Base-by-base conservation (phyloP, 306 rosid species). In the Begonia masoniana region DNA sequence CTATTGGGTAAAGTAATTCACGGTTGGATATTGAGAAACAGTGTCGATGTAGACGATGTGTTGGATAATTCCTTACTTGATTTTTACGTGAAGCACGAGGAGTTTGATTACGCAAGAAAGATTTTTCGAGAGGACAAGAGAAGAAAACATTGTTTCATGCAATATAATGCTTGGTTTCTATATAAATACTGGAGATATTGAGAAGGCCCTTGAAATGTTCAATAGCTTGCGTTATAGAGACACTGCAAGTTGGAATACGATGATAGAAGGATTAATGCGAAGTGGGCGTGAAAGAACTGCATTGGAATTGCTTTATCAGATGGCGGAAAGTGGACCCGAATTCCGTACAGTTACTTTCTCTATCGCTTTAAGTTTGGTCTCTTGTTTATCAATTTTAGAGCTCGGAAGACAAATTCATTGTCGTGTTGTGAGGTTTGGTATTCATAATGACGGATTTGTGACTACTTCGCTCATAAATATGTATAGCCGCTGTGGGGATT, bases 351-450 rank as follows among this genome's bases (percentile, higher is more conserved):
- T 82, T 54, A 72, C 83, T 14, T 74, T 81, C 71, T 80, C 97
- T 51, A 70, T 71, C 56, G 89, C 84, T 68, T 71, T 89, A 64
- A 73, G 71, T 67, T 77, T 89, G 74, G 85, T 80, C 55, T 78
- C 97, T 54, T 74, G 86, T 56, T 76, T 89, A 50, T 50, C 59
- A 55, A 55, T 64, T 57, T 5, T 64, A 43, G 83, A 78, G 63
- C 70, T 89, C 12, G 97, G 95, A 56, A 80, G 80, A 65, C 95
- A 85, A 62, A 75, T 89, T 61, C 97, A 89, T 51, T 82, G 85
- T 59, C 62, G 23, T 53, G 68, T 81, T 50, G 16, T 85, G 15
- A 78, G 64, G 72, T 14, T 47, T 55, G 80, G 87, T 24, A 56
- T 76, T 14, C 49, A 57, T 41, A 59, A 15, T 31, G 80, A 89